These are phyloP conservation scores for Podila minutissima DNA, from an alignment of 192 early-diverging fungal genomes.

Conservation along the genomic window DNA sequence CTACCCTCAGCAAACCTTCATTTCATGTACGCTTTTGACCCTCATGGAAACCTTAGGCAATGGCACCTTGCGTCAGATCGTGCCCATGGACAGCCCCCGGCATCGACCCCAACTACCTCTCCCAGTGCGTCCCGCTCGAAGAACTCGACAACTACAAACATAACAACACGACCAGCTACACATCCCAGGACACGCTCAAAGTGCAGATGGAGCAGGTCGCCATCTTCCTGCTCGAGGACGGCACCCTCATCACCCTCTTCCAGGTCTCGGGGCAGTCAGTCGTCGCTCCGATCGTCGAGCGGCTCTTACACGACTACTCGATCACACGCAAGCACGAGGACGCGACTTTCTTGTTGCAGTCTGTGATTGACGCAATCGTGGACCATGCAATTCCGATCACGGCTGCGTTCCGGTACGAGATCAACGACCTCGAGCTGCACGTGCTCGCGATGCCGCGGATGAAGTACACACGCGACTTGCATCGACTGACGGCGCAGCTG, in stretches of 20 bases:
- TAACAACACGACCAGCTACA: constrained; percentile 1
- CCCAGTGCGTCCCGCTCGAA: constrained; percentile 6
- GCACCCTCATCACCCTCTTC: constrained; percentile 44
- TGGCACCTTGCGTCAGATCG: neutral
- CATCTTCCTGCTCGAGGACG: constrained; percentile 21
- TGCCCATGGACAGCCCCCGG: constrained; percentile 9
- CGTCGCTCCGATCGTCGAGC: constrained; percentile 26
- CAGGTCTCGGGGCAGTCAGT: constrained; percentile 31
- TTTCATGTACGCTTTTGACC: constrained; percentile 2
- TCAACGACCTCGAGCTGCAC: constrained; percentile 31
- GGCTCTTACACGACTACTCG: constrained; percentile 33
- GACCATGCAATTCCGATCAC: constrained; percentile 44
- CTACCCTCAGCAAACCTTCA: constrained; percentile 11
- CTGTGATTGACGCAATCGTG: constrained; percentile 49
- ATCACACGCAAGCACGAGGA: constrained; percentile 22
- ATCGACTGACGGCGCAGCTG: constrained; percentile 53
- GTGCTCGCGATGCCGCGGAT: constrained; percentile 27
- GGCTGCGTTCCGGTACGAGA: constrained; percentile 42
- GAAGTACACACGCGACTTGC: constrained; percentile 40
- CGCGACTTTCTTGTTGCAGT: constrained; percentile 31
- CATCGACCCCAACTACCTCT: constrained; percentile 1
- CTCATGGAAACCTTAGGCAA: neutral
- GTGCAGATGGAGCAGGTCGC: constrained; percentile 24
- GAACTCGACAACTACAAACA: constrained; percentile 16
- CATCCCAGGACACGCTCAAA: constrained; percentile 11